Evolutionary conservation across 495 filamentous ascomycete genomes (phyloP).

Genomic region (Lasiosphaeria ovina): DNA sequence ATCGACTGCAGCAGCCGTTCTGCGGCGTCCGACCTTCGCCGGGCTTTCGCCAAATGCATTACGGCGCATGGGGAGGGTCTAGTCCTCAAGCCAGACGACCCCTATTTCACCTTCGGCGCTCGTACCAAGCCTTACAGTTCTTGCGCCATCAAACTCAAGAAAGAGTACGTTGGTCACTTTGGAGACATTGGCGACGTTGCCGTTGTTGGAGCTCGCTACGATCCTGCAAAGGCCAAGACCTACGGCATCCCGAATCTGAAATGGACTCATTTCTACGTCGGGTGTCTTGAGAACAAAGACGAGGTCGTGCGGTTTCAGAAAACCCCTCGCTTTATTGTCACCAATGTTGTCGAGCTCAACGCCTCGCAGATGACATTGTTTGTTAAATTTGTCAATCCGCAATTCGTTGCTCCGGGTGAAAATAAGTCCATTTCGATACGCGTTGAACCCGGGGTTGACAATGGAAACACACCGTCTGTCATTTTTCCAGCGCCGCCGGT

Average conservation of each 20-base stretch:
- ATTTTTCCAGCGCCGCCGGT: constrained; percentile 44
- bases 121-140: constrained; percentile 36
- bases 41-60: constrained; percentile 65
- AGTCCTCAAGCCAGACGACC: constrained; percentile 76
- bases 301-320: constrained; percentile 52
- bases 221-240: constrained; percentile 54
- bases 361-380: constrained; percentile 34
- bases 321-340: constrained; percentile 61
- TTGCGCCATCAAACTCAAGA: constrained; percentile 81
- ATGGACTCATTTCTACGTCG: constrained; percentile 80
- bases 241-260: constrained; percentile 48
- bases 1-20: constrained; percentile 58
- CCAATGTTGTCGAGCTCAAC: constrained; percentile 51
- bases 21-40: constrained; percentile 49
- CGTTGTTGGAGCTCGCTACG: constrained; percentile 68
- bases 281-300: constrained; percentile 71
- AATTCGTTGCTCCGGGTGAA: constrained; percentile 26
- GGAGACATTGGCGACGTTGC: constrained; percentile 83
- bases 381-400: constrained; percentile 34
- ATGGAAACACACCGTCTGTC: constrained; percentile 32
- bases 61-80: constrained; percentile 68
- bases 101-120: constrained; percentile 64
- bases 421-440: constrained; percentile 33
- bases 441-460: constrained; percentile 33
- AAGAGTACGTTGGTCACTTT: constrained; percentile 78